Percentiles rank a stretch among this genome's conserved stretches.
phyloP scores from a whole-genome alignment of 441 rosid species.

The Pelargonium australe region DNA sequence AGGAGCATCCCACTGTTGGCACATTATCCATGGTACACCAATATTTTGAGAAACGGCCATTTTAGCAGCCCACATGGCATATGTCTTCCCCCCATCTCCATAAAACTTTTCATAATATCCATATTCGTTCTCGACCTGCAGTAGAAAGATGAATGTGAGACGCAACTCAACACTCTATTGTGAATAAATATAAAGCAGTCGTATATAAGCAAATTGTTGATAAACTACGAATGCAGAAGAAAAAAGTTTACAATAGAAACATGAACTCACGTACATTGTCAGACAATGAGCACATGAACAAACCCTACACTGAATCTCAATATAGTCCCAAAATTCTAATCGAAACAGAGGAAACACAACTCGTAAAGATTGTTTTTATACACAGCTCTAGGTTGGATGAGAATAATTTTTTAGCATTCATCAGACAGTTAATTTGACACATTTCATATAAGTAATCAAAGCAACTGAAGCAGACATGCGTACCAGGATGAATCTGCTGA shows the following conservation, averaged over 20 bases:
- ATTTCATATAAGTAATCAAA: neutral
- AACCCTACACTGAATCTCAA: neutral
- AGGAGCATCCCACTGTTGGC: conserved; percentile 88
- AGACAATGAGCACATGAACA: neutral
- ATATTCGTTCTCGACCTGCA: conserved; percentile 91
- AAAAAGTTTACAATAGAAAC: too few relatives aligned
- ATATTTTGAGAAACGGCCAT: conserved; percentile 90
- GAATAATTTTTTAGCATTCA: neutral
- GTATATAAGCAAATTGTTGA: neutral
- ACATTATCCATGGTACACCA: conserved; percentile 97
- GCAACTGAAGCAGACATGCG: too few relatives aligned
- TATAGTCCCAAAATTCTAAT: neutral
- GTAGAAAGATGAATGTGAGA: conserved; percentile 13
- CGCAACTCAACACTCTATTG: neutral
- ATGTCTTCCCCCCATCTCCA: conserved; percentile 74
- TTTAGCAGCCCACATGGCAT: conserved; percentile 79
- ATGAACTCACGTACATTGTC: too few relatives aligned
- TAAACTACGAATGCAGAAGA: neutral
- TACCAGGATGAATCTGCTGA: too few relatives aligned
- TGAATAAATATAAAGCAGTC: neutral
- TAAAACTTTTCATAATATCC: conserved; percentile 61
- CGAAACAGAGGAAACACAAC: too few relatives aligned
- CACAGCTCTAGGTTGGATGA: neutral
- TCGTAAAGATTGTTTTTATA: too few relatives aligned
- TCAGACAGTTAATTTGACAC: neutral